These are phyloP conservation scores for Chlamydomonas asymmetrica DNA, from an alignment of 139 green algal genomes.

Conservation along the genomic window DNA sequence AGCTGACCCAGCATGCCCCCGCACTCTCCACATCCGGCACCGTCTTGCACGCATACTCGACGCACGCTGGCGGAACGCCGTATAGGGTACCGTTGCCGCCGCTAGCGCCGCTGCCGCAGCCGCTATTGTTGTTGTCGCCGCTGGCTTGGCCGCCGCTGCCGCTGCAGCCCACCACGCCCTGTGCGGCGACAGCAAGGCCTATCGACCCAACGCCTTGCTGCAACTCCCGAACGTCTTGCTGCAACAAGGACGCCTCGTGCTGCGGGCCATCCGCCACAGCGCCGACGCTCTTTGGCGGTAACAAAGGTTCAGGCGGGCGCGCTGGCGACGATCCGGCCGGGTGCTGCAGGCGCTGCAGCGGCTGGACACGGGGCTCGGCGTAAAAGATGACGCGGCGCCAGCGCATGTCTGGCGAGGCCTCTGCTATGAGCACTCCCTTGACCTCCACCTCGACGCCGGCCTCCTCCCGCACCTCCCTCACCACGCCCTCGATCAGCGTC, in stretches of 20 bases:
- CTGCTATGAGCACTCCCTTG: constrained; percentile 25
- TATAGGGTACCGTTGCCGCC: no score
- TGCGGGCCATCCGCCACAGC: no score
- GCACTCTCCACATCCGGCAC: constrained; percentile 40
- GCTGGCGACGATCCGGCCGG: no score
- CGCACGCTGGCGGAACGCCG: not conserved
- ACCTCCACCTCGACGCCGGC: constrained; percentile 31
- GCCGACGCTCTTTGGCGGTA: no score
- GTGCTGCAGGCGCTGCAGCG: no score
- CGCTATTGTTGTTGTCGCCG: not conserved
- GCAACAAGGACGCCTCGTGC: no score
- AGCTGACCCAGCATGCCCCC: constrained; percentile 29
- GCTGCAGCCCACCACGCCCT: no score
- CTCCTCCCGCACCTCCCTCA: constrained; percentile 42
- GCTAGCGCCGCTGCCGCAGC: not conserved
- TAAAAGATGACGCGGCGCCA: constrained; percentile 45
- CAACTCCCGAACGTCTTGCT: no score
- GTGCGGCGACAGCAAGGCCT: no score
- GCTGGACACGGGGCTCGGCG: not conserved
- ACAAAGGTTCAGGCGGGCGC: no score
- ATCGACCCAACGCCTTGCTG: no score
- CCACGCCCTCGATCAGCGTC: constrained; percentile 16
- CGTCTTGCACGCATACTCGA: constrained; percentile 19
- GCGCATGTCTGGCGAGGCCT: not conserved
- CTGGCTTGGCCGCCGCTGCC: not conserved